Base-by-base conservation (phyloP, 768 basidiomycete genomes). In the Hygrophoropsis aurantiaca region DNA sequence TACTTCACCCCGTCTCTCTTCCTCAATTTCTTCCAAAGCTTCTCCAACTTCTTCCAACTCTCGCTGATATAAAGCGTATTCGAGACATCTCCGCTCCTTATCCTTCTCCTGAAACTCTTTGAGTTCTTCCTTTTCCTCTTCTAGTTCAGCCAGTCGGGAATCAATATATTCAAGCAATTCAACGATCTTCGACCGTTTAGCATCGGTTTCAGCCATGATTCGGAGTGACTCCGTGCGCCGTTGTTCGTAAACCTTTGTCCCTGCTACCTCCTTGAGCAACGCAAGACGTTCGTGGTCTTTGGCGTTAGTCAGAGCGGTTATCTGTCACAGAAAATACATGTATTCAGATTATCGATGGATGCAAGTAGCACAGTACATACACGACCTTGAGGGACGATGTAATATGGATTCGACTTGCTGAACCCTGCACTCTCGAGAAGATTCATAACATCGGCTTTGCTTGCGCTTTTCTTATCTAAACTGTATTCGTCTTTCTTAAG, bases 401-500 rank as follows among this genome's bases (percentile, higher is more conserved):
- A 99, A 65, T 98, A 99, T 0, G 97, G 97, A 60, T 98, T 99
- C n/a, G 87, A 87, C 61, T 92, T 90, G 70, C 90, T 93, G 73
- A 99, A 99, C 1, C 97, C 95, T 1, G 97, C 97, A 60, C 87
- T 90, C 65, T 98, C 97, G 38, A 99, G 79, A 20, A 98, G 74
- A 59, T 92, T 94, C 91, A 97, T 95, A 16, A 99, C 91, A 59
- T 99, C 97, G 3, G 94, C 95, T 66, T 97, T 97, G 66, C 84
- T 89, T 0, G 89, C 87, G 52, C 87, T 92, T 73, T 97, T 98
- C 73, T 88, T 87, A 69, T 99, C 95, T 23, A 98, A 74, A 53
- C 89, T 90, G 70, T 98, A 99, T 71, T 98, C 97, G 61, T 98
- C 97, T 71, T 98, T 99, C 77, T 99, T 98, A 35, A 94, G 65